Evolutionary conservation across 768 basidiomycete genomes (phyloP).

Genomic region (Russula sp.): DNA sequence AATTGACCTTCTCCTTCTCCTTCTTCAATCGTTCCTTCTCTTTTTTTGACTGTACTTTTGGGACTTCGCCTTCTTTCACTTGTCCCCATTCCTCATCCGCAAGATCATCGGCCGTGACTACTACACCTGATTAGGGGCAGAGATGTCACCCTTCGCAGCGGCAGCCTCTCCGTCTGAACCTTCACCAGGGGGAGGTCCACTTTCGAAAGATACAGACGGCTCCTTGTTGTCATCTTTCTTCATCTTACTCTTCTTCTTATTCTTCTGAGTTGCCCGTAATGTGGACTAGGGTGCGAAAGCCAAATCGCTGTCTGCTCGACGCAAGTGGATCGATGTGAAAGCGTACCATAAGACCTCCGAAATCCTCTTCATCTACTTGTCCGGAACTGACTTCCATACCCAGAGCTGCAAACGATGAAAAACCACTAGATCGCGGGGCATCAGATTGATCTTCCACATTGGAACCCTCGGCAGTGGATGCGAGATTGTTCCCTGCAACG

Average conservation of each 20-base stretch:
- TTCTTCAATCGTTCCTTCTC: conserved; percentile 98
- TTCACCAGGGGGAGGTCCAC: conserved; percentile 34
- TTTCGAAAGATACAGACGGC: conserved; percentile 33
- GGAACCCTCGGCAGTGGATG: conserved; percentile 36
- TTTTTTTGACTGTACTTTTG: conserved; percentile 82
- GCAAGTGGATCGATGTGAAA: neutral
- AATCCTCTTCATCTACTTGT: conserved; percentile 51
- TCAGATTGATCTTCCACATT: conserved; percentile 44
- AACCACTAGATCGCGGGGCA: conserved; percentile 38
- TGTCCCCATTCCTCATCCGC: conserved; percentile 37
- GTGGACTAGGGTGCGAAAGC: conserved; percentile 46
- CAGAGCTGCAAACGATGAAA: conserved; percentile 53
- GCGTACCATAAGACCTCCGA: conserved; percentile 73
- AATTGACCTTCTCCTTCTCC: conserved; percentile 83
- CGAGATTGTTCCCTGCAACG: conserved; percentile 43
- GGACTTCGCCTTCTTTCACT: conserved; percentile 45
- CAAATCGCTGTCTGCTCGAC: neutral
- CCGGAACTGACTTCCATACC: conserved; percentile 45
- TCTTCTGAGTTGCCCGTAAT: conserved; percentile 54
- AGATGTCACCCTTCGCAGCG: conserved; percentile 38
- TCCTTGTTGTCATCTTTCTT: conserved; percentile 36
- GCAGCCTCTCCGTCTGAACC: conserved; percentile 37
- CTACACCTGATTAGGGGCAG: conserved; percentile 34
- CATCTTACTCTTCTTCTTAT: conserved; percentile 53
- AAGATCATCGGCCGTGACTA: conserved; percentile 46